phyloP scores from a whole-genome alignment of 2,329 filamentous ascomycete genomes.

The Pyrenochaeta sp. region DNA sequence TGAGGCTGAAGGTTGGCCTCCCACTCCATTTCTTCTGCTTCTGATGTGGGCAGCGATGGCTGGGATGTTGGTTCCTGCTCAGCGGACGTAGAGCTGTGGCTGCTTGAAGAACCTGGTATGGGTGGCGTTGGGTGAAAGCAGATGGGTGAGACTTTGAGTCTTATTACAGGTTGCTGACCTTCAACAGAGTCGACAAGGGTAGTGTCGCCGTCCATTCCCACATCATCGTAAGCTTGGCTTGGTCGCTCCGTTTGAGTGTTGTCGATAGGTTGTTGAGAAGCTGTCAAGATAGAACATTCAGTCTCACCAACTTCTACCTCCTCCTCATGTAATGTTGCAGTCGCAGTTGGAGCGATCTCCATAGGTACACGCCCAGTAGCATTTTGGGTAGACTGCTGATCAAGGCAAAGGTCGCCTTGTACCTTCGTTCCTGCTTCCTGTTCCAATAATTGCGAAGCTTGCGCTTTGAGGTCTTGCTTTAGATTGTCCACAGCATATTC shows the following conservation, averaged over 20 bases:
- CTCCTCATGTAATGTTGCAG: neutral
- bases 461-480: neutral
- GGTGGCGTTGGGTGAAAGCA: slow-evolving; percentile 36
- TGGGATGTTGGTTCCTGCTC: slow-evolving; percentile 25
- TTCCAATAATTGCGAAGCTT: neutral
- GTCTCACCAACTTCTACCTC: neutral
- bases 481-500: neutral
- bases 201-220: slow-evolving; percentile 16
- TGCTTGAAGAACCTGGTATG: slow-evolving; percentile 27
- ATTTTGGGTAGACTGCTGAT: neutral
- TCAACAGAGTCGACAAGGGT: slow-evolving; percentile 14
- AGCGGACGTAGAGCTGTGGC: slow-evolving; percentile 40
- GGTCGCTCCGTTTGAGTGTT: slow-evolving; percentile 5
- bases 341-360: neutral
- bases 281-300: slow-evolving; percentile 5
- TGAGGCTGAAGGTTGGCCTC: slow-evolving; percentile 49
- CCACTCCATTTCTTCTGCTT: slow-evolving; percentile 49
- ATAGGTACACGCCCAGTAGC: neutral
- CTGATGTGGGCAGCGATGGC: slow-evolving; percentile 25
- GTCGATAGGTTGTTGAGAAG: slow-evolving; percentile 16
- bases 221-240: slow-evolving; percentile 1
- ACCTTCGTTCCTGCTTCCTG: neutral
- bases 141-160: slow-evolving; percentile 12
- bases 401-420: neutral
- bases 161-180: neutral